A percentile compares a stretch with the other conserved stretches of the same genome.
Conservation (phyloP, 768 basidiomycete species). For the Gelatoporia subvermispora region DNA sequence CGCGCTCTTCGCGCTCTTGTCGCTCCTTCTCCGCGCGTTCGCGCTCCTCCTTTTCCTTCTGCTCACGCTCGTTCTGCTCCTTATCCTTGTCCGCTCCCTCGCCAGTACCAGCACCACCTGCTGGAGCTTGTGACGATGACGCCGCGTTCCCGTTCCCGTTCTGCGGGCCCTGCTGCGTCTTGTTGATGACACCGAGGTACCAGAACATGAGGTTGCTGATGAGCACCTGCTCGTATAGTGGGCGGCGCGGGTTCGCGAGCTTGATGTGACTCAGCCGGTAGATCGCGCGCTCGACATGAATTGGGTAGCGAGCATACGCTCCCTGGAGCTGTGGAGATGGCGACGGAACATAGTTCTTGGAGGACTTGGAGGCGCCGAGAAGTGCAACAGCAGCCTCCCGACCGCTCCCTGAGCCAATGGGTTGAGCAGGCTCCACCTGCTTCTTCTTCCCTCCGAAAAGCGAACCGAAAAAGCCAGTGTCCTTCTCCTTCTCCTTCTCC, state of each 20-base stretch:
- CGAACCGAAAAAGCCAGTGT: constrained; percentile 87
- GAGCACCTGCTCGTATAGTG: constrained; percentile 93
- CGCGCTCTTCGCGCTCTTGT: constrained; percentile 27
- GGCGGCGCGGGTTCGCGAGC: constrained; percentile 92
- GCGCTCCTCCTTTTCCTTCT: constrained; percentile 37
- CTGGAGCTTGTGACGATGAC: no score
- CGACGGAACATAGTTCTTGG: constrained; percentile 59
- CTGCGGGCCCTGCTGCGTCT: constrained; percentile 44
- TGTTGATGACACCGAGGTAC: constrained; percentile 98
- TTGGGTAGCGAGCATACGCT: constrained; percentile 81
- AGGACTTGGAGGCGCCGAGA: constrained; percentile 78
- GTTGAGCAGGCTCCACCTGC: constrained; percentile 56
- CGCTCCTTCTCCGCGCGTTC: constrained; percentile 30
- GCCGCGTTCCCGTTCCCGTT: constrained; percentile 30
- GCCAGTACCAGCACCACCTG: neutral
- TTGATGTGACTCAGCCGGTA: constrained; percentile 98
- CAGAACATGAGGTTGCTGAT: constrained; percentile 98
- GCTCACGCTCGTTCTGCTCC: constrained; percentile 30
- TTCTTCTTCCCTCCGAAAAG: constrained; percentile 87
- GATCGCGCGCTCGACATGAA: constrained; percentile 97
- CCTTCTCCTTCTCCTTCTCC: constrained; percentile 62
- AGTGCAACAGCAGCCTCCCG: constrained; percentile 85
- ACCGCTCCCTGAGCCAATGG: constrained; percentile 36
- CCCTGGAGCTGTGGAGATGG: constrained; percentile 50
- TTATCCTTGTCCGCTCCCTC: constrained; percentile 24